Conservation (phyloP, 2,329 filamentous ascomycete species). For the Hypoxylon sp. region DNA sequence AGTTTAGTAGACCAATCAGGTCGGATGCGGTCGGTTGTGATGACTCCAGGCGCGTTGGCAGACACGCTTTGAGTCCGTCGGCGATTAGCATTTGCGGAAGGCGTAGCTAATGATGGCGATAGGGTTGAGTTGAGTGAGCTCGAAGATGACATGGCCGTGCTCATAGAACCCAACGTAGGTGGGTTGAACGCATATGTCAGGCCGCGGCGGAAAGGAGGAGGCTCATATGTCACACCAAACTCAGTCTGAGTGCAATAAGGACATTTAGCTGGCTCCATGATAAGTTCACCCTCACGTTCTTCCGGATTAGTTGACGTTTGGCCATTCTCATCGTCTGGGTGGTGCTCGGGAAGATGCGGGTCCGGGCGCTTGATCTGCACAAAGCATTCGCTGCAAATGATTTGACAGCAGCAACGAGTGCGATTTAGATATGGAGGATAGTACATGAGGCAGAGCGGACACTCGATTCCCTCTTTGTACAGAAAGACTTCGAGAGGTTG, state of each 20-base stretch:
- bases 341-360: constrained; percentile 81
- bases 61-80: constrained; percentile 76
- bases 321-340: constrained; percentile 61
- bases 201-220: constrained; percentile 89
- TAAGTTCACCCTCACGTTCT: constrained; percentile 74
- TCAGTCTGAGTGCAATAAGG: constrained; percentile 96
- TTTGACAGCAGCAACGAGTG: constrained; percentile 94
- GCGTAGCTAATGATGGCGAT: constrained; percentile 59
- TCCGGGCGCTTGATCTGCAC: constrained; percentile 93
- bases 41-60: constrained; percentile 85
- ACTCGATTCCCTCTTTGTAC: constrained; percentile 92
- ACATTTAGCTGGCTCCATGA: constrained; percentile 92
- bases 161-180: constrained; percentile 64
- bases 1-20: constrained; percentile 96
- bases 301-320: constrained; percentile 60
- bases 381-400: constrained; percentile 98
- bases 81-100: constrained; percentile 57
- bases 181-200: constrained; percentile 75
- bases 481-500: constrained; percentile 92
- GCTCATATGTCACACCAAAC: constrained; percentile 95
- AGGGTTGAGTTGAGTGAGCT: constrained; percentile 79
- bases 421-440: constrained; percentile 96
- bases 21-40: constrained; percentile 92
- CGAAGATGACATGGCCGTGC: constrained; percentile 87
- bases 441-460: constrained; percentile 95